Evolutionary conservation across 495 filamentous ascomycete species (phyloP).

Genomic region (Parachaetomium inaequale): DNA sequence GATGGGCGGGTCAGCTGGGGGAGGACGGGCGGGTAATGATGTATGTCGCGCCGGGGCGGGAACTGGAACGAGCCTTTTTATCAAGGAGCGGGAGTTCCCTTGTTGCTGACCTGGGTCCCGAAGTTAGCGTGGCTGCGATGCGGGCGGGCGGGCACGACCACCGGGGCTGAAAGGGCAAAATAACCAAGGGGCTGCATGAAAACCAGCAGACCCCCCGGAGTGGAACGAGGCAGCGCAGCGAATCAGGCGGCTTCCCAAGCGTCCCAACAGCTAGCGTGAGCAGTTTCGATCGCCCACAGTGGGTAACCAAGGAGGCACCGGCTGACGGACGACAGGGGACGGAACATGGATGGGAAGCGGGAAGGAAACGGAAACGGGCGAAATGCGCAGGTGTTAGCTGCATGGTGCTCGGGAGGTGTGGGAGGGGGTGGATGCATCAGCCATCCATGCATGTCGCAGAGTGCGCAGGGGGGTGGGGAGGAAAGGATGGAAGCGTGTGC

Average conservation of each 20-base stretch:
- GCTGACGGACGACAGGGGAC: constrained; percentile 11
- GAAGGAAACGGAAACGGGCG: constrained; percentile 18
- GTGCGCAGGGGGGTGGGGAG: not conserved
- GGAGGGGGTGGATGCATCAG: not conserved
- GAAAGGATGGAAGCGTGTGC: not conserved
- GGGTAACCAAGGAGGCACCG: constrained; percentile 5
- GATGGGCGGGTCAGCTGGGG: constrained; percentile 8
- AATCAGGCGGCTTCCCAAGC: constrained; percentile 16
- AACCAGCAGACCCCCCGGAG: constrained; percentile 11
- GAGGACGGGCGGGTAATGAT: constrained; percentile 24
- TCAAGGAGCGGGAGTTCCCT: constrained; percentile 35
- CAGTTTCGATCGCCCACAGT: constrained; percentile 11
- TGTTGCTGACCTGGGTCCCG: constrained; percentile 30
- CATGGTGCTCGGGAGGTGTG: not conserved
- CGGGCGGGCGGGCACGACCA: constrained; percentile 16
- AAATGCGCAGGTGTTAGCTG: constrained; percentile 12
- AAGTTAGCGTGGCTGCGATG: constrained; percentile 28
- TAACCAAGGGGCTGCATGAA: constrained; percentile 13
- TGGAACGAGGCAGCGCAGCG: constrained; percentile 13
- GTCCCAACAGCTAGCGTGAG: constrained; percentile 8
- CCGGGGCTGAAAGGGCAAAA: constrained; percentile 19
- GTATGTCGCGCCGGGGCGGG: constrained; percentile 24
- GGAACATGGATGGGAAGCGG: constrained; percentile 16
- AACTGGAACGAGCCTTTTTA: constrained; percentile 30
- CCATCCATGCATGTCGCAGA: not conserved